Evolutionary conservation across 2,329 filamentous ascomycete genomes (phyloP).

Genomic region (Aspergillus uvarum): DNA sequence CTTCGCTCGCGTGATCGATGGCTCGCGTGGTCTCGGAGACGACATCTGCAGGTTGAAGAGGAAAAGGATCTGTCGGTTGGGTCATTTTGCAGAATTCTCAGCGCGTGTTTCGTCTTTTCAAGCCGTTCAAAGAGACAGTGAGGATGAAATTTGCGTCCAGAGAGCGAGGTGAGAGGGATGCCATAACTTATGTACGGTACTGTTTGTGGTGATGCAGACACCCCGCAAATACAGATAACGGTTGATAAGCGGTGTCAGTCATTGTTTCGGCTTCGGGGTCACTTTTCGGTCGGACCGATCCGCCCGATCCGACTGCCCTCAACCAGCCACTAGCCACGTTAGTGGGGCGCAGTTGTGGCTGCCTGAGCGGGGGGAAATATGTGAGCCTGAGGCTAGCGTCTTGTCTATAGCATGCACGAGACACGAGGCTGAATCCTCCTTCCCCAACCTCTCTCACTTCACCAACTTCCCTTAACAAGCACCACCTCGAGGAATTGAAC

Average conservation of each 20-base stretch:
- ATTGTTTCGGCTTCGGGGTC: background rate
- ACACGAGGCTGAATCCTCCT: background rate
- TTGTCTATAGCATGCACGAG: too few species aligned
- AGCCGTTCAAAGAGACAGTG: too few species aligned
- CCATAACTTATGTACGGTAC: too few species aligned
- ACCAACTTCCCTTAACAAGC: background rate
- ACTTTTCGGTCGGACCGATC: background rate
- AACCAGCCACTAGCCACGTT: too few species aligned
- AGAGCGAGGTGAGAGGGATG: too few species aligned
- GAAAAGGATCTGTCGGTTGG: background rate
- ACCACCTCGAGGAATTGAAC: background rate
- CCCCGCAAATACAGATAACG: background rate
- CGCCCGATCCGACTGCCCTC: background rate
- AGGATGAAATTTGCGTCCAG: too few species aligned
- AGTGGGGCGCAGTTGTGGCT: background rate
- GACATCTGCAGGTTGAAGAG: background rate
- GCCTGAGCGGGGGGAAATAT: background rate
- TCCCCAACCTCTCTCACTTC: background rate
- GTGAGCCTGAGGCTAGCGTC: background rate
- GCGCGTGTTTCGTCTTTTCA: too few species aligned
- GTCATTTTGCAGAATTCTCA: background rate
- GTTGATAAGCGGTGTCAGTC: background rate
- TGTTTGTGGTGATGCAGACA: background rate
- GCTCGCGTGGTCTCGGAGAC: background rate
- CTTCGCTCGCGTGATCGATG: slow-evolving; percentile 1